phyloP scores from a whole-genome alignment of 176 grass and related monocot genomes.

The Eremochloa ophiuroides region DNA sequence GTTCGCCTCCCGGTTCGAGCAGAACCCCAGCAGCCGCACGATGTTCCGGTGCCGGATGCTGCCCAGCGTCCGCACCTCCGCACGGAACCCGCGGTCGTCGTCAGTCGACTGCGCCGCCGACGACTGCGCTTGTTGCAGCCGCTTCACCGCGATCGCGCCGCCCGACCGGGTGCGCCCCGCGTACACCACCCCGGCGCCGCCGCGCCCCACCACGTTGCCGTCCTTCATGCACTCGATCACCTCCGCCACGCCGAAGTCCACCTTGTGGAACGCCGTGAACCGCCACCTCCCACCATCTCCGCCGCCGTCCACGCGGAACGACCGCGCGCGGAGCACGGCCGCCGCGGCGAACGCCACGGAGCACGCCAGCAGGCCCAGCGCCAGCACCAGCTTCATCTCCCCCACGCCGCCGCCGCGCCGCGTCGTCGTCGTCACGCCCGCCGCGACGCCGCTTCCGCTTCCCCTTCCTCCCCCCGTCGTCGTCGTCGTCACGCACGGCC shows the following conservation, averaged over 20 bases:
- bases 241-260: slow-evolving; percentile 76
- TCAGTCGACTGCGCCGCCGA: too few species aligned
- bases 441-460: background rate
- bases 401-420: slow-evolving; percentile 1
- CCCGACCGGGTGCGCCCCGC: slow-evolving; percentile 35
- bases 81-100: slow-evolving; percentile 80
- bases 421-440: background rate
- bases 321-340: slow-evolving; percentile 54
- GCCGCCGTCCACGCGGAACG: slow-evolving; percentile 4
- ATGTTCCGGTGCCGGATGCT: slow-evolving; percentile 94
- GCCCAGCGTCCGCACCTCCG: slow-evolving; percentile 85
- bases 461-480: background rate
- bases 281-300: slow-evolving; percentile 26
- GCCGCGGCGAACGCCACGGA: slow-evolving; percentile 72
- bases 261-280: slow-evolving; percentile 80
- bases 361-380: slow-evolving; percentile 70
- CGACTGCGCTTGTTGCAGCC: too few species aligned
- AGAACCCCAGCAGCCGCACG: slow-evolving; percentile 82
- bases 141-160: slow-evolving; percentile 77
- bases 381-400: slow-evolving; percentile 73
- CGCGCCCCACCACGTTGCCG: slow-evolving; percentile 80
- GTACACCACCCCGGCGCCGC: slow-evolving; percentile 87
- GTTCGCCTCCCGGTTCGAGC: slow-evolving; percentile 41
- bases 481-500: too few species aligned
- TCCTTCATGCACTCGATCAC: slow-evolving; percentile 98